phyloP scores from a whole-genome alignment of 176 grass and related monocot species.

The Juncus effusus region DNA sequence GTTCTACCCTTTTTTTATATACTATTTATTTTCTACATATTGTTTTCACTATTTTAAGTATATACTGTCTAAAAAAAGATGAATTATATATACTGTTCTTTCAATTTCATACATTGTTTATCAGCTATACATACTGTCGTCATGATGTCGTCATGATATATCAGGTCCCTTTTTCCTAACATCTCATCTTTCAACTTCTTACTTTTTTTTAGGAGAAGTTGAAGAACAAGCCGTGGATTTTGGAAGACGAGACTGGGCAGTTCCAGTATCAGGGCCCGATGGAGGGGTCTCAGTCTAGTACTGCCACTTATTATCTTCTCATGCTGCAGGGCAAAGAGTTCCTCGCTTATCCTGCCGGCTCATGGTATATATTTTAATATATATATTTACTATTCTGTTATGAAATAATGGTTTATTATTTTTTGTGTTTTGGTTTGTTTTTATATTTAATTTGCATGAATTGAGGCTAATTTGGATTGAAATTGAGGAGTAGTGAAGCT shows the following conservation, averaged over 20 bases:
- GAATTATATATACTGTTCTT: too few relatives aligned
- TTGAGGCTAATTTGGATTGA: too few relatives aligned
- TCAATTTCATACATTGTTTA: too few relatives aligned
- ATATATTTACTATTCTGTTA: slow-evolving; percentile 18
- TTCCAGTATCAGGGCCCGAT: slow-evolving; percentile 65
- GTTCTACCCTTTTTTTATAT: neutral
- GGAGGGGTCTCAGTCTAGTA: slow-evolving; percentile 69
- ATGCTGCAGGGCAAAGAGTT: slow-evolving; percentile 54
- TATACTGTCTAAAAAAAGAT: too few relatives aligned
- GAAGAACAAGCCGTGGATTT: slow-evolving; percentile 70
- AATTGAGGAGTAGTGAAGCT: too few relatives aligned
- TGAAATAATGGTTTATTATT: too few relatives aligned
- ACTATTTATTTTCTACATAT: too few relatives aligned
- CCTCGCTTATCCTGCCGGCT: slow-evolving; percentile 57
- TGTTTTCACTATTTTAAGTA: too few relatives aligned
- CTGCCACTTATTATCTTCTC: slow-evolving; percentile 66
- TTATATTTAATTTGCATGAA: too few relatives aligned
- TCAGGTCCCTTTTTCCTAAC: neutral
- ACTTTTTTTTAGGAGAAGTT: slow-evolving; percentile 53
- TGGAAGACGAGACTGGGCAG: slow-evolving; percentile 75
- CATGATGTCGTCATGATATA: too few relatives aligned
- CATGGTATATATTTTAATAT: slow-evolving; percentile 54
- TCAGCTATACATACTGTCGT: too few relatives aligned
- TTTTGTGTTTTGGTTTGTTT: too few relatives aligned
- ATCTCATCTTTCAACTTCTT: neutral